Evolutionary conservation across 257 asterid genomes (phyloP).

Genomic region (Anisodus acutangulus): DNA sequence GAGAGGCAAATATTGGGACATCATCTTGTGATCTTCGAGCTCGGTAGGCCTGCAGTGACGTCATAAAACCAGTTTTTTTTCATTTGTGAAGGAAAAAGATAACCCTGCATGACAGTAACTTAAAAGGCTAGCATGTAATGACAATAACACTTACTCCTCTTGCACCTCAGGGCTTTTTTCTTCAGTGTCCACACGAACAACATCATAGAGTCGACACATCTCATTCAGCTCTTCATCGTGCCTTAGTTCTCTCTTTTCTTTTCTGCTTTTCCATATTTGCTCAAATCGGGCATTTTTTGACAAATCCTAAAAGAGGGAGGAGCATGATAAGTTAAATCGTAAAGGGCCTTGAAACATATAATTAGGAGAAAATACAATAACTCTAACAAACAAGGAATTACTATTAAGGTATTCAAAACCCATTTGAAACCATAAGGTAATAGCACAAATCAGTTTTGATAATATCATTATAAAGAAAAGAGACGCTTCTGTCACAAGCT

Average conservation of each 20-base stretch:
- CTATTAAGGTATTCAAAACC: neutral
- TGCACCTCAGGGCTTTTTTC: constrained; percentile 50
- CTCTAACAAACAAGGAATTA: neutral
- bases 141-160: constrained; percentile 38
- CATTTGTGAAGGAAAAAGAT: neutral
- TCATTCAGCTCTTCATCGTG: constrained; percentile 58
- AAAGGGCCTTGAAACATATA: neutral
- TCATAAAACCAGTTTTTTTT: neutral
- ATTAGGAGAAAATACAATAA: neutral
- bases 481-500: neutral
- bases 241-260: constrained; percentile 47
- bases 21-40: constrained; percentile 64
- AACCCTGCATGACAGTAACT: neutral
- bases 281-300: constrained; percentile 87
- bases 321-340: neutral
- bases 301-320: constrained; percentile 47
- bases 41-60: constrained; percentile 52
- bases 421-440: neutral
- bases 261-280: constrained; percentile 98
- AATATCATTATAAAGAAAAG: neutral
- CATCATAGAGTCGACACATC: constrained; percentile 74
- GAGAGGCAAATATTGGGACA: constrained; percentile 87
- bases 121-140: constrained; percentile 1
- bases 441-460: neutral
- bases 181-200: constrained; percentile 80